phyloP scores from a whole-genome alignment of 2,329 filamentous ascomycete genomes.

The Epichloe aotearoae region DNA sequence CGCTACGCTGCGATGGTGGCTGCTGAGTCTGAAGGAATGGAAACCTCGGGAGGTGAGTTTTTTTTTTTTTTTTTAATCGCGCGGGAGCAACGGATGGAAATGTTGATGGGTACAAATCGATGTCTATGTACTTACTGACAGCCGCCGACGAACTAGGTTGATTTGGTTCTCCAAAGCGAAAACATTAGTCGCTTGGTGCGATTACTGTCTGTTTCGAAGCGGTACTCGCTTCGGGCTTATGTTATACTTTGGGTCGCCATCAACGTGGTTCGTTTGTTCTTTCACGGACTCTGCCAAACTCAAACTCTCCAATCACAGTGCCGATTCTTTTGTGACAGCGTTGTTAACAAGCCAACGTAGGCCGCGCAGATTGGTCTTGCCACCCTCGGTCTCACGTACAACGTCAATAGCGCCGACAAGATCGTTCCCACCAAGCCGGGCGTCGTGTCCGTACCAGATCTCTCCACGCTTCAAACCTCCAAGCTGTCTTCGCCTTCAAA shows the following conservation, averaged over 20 bases:
- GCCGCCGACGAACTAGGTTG: constrained; percentile 5
- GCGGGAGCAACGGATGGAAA: too few relatives aligned
- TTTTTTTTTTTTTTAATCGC: neutral
- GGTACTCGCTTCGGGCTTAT: constrained; percentile 9
- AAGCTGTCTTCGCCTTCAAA: constrained; percentile 11
- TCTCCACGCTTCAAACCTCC: constrained; percentile 21
- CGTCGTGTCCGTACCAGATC: constrained; percentile 22
- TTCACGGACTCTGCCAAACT: neutral
- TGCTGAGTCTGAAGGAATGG: constrained; percentile 24
- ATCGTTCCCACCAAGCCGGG: constrained; percentile 20
- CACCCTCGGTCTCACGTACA: constrained; percentile 28
- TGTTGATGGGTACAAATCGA: too few relatives aligned
- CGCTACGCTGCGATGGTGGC: constrained; percentile 31
- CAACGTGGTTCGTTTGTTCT: constrained; percentile 11
- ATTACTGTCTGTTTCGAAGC: constrained; percentile 9
- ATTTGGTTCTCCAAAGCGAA: constrained; percentile 12
- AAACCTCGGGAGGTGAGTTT: constrained; percentile 25
- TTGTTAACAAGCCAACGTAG: constrained; percentile 10
- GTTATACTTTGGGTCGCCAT: constrained; percentile 11
- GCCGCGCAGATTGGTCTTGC: constrained; percentile 29
- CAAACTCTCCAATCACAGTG: neutral
- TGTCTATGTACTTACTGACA: too few relatives aligned
- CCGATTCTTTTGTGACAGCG: too few relatives aligned
- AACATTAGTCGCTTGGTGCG: constrained; percentile 12
- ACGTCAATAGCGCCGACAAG: constrained; percentile 24